Evolutionary conservation across 495 filamentous ascomycete species (phyloP), one percentile per base, ranked within the genome.

Genomic region (Penicillium parvum): DNA sequence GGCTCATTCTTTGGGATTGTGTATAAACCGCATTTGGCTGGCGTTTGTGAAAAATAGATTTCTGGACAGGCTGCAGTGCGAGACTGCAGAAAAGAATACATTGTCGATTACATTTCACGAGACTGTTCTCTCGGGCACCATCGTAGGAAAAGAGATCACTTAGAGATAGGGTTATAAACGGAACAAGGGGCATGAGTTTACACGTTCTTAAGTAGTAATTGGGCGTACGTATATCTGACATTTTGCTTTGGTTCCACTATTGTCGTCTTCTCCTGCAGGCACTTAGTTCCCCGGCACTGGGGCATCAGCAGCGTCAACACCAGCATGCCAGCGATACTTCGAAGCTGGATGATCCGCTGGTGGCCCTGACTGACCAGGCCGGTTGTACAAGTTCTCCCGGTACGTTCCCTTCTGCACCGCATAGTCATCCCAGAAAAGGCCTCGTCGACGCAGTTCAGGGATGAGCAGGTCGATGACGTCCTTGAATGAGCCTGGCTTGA

Each of bases 401-500:
- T 71, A 75, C 1, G 73, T 74, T 22, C 65, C 72, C 38, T 67
- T 64, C 4, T 53, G 48, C 5, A 63, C 70, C 7, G 69, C 66
- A 47, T 69, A 69, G 35, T 73, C 73, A 14, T 73, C 57, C 60
- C 68, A 70, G 60, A 77, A 75, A 7, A 77, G 54, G 2, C 71
- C 69, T 4, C 74, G 60, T 6, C 52, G 51, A 23, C 70, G 71
- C 10, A 76, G 45, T 57, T 75, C 62, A 29, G 74, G 64, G 8
- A 69, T 49, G 37, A 69, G 56, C 9, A 75, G 47, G 25, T 83
- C 75, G 42, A 79, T 74, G 25, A 83, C 70, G 41, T 84, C 81
- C 37, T 75, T 69, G 66, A 85, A 85, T 0, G 79, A 77, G 23
- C 74, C 72, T 0, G 81, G 81, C 40, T 78, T 78, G 36, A 81